phyloP scores from a whole-genome alignment of 192 early-diverging fungal genomes.

The Rhizophagus sp. region DNA sequence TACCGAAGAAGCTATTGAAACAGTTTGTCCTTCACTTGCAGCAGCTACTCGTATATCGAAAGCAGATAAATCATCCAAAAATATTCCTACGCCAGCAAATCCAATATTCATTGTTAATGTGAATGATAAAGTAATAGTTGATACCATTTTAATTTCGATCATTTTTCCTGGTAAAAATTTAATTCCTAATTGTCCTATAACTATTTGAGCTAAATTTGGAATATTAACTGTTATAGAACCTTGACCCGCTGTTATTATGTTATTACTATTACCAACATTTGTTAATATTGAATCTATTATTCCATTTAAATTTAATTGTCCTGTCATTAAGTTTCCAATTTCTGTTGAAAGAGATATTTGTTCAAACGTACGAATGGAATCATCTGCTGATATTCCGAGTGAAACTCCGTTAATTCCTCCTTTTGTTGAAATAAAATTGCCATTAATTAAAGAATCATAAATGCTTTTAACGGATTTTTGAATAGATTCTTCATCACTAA shows the following conservation, averaged over 20 bases:
- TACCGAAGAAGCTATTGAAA: background rate
- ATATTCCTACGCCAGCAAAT: background rate
- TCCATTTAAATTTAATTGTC: background rate
- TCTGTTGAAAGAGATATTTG: background rate
- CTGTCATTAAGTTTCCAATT: background rate
- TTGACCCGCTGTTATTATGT: background rate
- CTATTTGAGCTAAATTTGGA: constrained; percentile 8
- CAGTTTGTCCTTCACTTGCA: background rate
- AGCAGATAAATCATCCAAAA: background rate
- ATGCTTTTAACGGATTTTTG: background rate
- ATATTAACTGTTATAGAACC: background rate
- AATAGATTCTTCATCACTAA: background rate
- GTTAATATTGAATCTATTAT: background rate
- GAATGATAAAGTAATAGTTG: background rate
- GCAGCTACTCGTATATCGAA: background rate
- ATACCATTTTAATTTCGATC: background rate
- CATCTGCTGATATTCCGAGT: background rate
- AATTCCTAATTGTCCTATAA: background rate
- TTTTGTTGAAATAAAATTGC: background rate
- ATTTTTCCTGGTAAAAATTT: background rate
- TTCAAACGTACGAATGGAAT: background rate
- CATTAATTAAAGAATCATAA: background rate
- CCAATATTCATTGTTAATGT: constrained; percentile 8
- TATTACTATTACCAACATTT: background rate
- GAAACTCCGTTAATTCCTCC: background rate